Conservation (phyloP, 2,329 filamentous ascomycete genomes). For the Zasmidium citrigriseum region DNA sequence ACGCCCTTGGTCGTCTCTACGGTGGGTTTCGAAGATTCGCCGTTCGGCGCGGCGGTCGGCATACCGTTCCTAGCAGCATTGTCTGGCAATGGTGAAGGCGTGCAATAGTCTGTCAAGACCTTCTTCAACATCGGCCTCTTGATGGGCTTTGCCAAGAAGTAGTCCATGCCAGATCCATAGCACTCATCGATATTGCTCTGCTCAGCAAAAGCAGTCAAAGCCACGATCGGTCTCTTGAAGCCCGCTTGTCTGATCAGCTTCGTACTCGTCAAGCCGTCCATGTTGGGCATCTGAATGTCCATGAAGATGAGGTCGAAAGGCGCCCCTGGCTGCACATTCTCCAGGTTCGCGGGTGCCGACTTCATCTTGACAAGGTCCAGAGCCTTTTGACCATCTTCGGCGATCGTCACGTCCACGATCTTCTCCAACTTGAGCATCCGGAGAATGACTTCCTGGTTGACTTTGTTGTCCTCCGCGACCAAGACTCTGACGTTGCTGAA, state of each 20-base stretch:
- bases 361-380: conserved; percentile 72
- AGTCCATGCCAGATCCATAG: conserved; percentile 88
- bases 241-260: conserved; percentile 82
- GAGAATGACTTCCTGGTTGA: conserved; percentile 61
- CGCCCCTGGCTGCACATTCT: conserved; percentile 48
- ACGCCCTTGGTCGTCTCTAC: too few relatives aligned
- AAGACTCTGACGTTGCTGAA: conserved; percentile 73
- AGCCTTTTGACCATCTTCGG: conserved; percentile 66
- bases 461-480: conserved; percentile 77
- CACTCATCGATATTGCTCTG: conserved; percentile 69
- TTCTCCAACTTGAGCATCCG: conserved; percentile 74
- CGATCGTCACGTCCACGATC: conserved; percentile 82
- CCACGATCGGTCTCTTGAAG: conserved; percentile 85
- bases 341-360: conserved; percentile 4
- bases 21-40: neutral
- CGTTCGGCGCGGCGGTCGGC: neutral
- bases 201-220: conserved; percentile 85
- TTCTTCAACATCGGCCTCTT: conserved; percentile 82
- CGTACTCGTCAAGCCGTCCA: conserved; percentile 86
- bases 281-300: conserved; percentile 91
- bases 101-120: conserved; percentile 77
- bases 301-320: conserved; percentile 90
- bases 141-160: conserved; percentile 76
- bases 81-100: conserved; percentile 50
- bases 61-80: neutral